A percentile compares a stretch with the other conserved stretches of the same genome.
These are phyloP conservation scores for Fusarium subtropicale DNA, from an alignment of 2,329 filamentous ascomycete species.

Conservation along the genomic window DNA sequence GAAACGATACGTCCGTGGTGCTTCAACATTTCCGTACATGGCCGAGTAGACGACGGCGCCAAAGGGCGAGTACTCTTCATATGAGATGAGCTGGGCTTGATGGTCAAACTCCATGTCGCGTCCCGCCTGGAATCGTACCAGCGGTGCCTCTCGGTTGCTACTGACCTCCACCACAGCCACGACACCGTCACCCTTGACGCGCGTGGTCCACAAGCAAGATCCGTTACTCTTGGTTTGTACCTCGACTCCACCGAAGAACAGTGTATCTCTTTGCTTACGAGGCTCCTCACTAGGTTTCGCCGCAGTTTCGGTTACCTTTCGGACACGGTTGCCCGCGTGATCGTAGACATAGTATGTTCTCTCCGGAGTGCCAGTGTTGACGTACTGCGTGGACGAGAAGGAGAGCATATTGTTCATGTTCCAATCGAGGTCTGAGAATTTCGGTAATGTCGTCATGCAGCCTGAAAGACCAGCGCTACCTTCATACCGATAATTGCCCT, in stretches of 20 bases:
- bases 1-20: not conserved
- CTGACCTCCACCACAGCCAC: not conserved
- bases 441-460: slow-evolving; percentile 17
- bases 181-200: no score
- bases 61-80: not conserved
- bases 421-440: slow-evolving; percentile 5
- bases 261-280: not conserved
- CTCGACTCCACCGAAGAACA: no score
- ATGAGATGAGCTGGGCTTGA: not conserved
- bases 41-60: not conserved
- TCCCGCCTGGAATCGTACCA: not conserved
- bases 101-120: not conserved
- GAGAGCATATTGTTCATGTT: slow-evolving; percentile 1
- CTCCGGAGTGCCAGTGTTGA: slow-evolving; percentile 1
- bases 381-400: not conserved
- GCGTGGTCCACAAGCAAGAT: no score
- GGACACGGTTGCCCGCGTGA: not conserved
- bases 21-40: not conserved
- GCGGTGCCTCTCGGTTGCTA: not conserved
- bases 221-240: no score
- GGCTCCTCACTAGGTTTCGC: not conserved
- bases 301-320: slow-evolving; percentile 11
- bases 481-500: not conserved
- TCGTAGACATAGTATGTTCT: slow-evolving; percentile 32
- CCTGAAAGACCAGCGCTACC: not conserved